A percentile compares a stretch with the other conserved stretches of the same genome.
Conservation (phyloP, 169 alveolate species). For the Plasmodium inui region DNA sequence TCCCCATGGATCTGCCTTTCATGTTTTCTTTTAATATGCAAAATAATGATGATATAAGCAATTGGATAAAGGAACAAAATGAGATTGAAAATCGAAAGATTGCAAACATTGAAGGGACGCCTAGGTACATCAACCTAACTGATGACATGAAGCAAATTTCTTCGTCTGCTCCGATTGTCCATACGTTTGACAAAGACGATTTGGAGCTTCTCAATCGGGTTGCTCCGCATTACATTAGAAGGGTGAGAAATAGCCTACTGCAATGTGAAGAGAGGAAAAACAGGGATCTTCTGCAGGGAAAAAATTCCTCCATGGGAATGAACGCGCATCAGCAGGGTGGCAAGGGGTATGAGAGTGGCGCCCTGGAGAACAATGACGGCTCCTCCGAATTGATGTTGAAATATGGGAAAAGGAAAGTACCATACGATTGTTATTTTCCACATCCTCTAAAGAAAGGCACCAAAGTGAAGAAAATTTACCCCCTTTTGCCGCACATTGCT, state of each 20-base stretch:
- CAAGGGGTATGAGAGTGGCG: background rate
- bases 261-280: conserved; percentile 1
- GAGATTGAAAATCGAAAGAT: background rate
- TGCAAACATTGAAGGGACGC: background rate
- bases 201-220: conserved; percentile 15
- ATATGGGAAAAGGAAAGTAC: background rate
- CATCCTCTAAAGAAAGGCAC: conserved; percentile 35
- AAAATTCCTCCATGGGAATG: background rate
- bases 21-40: conserved; percentile 34
- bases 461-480: conserved; percentile 48
- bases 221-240: conserved; percentile 45
- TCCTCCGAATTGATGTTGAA: background rate
- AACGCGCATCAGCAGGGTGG: background rate
- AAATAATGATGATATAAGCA: conserved; percentile 33
- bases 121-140: conserved; percentile 1
- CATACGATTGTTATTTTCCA: conserved; percentile 25
- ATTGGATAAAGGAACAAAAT: conserved; percentile 35
- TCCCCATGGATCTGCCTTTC: conserved; percentile 54
- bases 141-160: conserved; percentile 42
- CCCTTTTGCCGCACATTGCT: conserved; percentile 34
- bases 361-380: background rate
- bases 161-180: conserved; percentile 14
- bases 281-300: background rate
- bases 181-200: conserved; percentile 47
- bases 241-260: conserved; percentile 6